Evolutionary conservation across 2,329 filamentous ascomycete species (phyloP).

Genomic region (Aureobasidium pullulans): DNA sequence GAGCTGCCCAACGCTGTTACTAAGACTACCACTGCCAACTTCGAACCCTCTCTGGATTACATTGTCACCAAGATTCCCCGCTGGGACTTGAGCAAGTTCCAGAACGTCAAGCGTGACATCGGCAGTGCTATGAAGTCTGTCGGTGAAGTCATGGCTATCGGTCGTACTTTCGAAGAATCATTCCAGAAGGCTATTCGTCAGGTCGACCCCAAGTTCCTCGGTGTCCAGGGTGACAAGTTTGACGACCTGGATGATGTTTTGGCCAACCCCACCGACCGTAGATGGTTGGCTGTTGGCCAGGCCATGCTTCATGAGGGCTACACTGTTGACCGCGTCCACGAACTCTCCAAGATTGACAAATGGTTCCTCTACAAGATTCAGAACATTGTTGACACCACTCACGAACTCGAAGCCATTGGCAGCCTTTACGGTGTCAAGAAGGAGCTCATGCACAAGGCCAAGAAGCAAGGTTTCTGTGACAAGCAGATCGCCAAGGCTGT

Average conservation of each 20-base stretch:
- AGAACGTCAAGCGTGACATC: slow-evolving; percentile 96
- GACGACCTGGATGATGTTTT: slow-evolving; percentile 86
- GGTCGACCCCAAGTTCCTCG: slow-evolving; percentile 84
- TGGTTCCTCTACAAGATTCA: slow-evolving; percentile 99
- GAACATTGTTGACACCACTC: slow-evolving; percentile 88
- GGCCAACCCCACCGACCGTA: slow-evolving; percentile 86
- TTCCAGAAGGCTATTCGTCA: slow-evolving; percentile 98
- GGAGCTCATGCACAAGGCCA: slow-evolving; percentile 81
- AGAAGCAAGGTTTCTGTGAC: slow-evolving; percentile 97
- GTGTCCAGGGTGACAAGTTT: slow-evolving; percentile 93
- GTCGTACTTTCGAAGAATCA: slow-evolving; percentile 95
- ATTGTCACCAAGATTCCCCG: slow-evolving; percentile 98
- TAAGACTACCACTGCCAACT: slow-evolving; percentile 97
- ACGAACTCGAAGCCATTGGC: slow-evolving; percentile 76
- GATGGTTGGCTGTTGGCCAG: slow-evolving; percentile 95
- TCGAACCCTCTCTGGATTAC: slow-evolving; percentile 94
- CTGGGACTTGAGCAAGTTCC: slow-evolving; percentile 98
- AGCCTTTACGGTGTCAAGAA: slow-evolving; percentile 78
- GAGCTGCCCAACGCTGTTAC: slow-evolving; percentile 97
- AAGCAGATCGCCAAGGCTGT: slow-evolving; percentile 86
- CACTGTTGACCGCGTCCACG: slow-evolving; percentile 82
- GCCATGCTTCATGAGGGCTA: slow-evolving; percentile 97
- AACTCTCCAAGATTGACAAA: slow-evolving; percentile 96
- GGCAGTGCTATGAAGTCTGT: slow-evolving; percentile 99
- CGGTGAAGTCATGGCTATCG: slow-evolving; percentile 98